phyloP scores from a whole-genome alignment of 495 filamentous ascomycete species.

The Coniosporium apollinis region DNA sequence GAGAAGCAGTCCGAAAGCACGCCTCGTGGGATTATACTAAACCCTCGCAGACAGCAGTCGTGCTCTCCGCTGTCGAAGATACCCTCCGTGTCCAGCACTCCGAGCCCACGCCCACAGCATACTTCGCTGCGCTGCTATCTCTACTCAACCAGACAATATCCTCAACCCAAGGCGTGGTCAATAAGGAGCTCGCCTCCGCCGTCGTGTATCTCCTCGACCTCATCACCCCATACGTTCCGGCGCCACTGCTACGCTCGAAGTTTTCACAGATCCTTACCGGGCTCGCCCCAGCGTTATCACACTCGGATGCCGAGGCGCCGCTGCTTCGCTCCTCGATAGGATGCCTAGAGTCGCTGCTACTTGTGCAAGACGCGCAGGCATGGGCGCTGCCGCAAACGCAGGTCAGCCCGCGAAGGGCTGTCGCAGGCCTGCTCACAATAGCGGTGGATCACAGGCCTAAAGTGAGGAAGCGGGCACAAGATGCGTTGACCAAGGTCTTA shows the following conservation, averaged over 20 bases:
- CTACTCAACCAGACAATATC: conserved; percentile 63
- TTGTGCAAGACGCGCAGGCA: conserved; percentile 70
- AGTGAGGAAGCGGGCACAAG: conserved; percentile 85
- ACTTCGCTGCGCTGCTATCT: conserved; percentile 90
- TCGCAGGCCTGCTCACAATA: conserved; percentile 69
- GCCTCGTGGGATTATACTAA: too few species aligned
- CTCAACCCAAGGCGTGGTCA: conserved; percentile 41
- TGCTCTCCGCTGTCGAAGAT: conserved; percentile 81
- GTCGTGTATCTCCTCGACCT: conserved; percentile 93
- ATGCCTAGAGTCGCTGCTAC: conserved; percentile 69
- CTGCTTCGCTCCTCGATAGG: conserved; percentile 80
- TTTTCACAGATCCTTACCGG: conserved; percentile 82
- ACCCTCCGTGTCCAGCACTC: conserved; percentile 76
- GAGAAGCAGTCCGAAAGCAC: too few species aligned
- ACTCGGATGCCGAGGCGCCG: conserved; percentile 72
- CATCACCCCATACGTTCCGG: conserved; percentile 64
- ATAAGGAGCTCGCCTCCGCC: conserved; percentile 71
- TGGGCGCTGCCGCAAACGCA: conserved; percentile 75
- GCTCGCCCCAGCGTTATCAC: conserved; percentile 65
- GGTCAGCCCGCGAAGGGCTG: conserved; percentile 74
- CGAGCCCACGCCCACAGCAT: conserved; percentile 68
- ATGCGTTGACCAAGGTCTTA: conserved; percentile 69
- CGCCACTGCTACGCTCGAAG: conserved; percentile 73
- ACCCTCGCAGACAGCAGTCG: conserved; percentile 63
- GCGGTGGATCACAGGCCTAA: conserved; percentile 83